A percentile compares a stretch with the other conserved stretches of the same genome.
Evolutionary conservation across 306 rosid genomes (phyloP).

Genomic region (Notholithocarpus densiflorus): DNA sequence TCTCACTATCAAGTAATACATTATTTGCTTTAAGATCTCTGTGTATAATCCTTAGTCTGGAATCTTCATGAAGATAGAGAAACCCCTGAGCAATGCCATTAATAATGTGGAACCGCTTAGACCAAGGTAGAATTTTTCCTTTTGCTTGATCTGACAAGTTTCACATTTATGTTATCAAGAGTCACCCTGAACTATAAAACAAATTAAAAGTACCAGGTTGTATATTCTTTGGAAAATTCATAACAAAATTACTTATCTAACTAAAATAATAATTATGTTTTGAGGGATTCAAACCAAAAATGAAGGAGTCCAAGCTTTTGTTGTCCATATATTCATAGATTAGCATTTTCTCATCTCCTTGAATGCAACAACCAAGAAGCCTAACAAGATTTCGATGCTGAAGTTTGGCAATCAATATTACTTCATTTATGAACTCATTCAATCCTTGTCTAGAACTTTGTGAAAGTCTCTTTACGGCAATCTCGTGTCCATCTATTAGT

Average conservation of each 20-base stretch:
- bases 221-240: background rate
- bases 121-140: slow-evolving; percentile 32
- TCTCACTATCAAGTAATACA: slow-evolving; percentile 27
- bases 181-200: background rate
- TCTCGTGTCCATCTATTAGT: background rate
- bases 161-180: background rate
- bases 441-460: too few species aligned
- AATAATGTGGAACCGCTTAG: slow-evolving; percentile 35
- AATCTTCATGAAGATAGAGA: slow-evolving; percentile 60
- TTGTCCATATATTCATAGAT: background rate
- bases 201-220: background rate
- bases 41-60: slow-evolving; percentile 39
- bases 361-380: too few species aligned
- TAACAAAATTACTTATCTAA: background rate
- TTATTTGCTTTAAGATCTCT: slow-evolving; percentile 45
- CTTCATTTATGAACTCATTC: too few species aligned
- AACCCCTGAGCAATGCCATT: slow-evolving; percentile 48
- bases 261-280: too few species aligned
- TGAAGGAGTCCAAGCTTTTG: slow-evolving; percentile 45
- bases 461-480: too few species aligned
- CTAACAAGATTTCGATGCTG: too few species aligned
- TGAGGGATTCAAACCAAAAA: slow-evolving; percentile 27
- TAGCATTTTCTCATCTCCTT: too few species aligned
- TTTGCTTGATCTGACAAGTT: slow-evolving; percentile 22
- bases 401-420: too few species aligned